Evolutionary conservation across 2,329 filamentous ascomycete species (phyloP).

Genomic region (Pyricularia grisea): DNA sequence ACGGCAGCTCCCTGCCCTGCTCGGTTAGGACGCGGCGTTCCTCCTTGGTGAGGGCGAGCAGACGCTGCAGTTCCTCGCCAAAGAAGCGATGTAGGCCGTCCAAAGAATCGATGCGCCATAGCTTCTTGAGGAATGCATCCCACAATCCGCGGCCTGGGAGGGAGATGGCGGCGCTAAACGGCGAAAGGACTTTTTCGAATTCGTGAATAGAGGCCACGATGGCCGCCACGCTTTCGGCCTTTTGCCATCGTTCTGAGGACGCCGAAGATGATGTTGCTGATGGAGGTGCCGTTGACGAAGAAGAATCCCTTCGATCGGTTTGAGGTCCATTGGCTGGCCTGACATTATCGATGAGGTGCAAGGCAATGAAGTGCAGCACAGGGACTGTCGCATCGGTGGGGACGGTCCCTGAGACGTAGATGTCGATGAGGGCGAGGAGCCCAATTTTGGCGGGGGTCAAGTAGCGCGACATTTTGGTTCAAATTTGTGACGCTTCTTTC

Average conservation of each 20-base stretch:
- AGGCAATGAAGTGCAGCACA: conserved; percentile 29
- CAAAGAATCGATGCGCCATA: conserved; percentile 79
- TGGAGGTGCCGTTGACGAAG: background rate
- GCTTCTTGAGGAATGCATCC: conserved; percentile 69
- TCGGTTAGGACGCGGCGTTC: conserved; percentile 48
- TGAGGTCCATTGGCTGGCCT: conserved; percentile 15
- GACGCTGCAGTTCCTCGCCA: conserved; percentile 36
- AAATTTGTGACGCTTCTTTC: background rate
- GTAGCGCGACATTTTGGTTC: conserved; percentile 44
- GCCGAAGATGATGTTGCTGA: background rate
- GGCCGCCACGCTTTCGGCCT: conserved; percentile 38
- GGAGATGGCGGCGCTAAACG: conserved; percentile 40
- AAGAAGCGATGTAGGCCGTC: conserved; percentile 76
- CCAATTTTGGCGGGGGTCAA: conserved; percentile 85
- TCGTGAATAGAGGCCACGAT: conserved; percentile 38
- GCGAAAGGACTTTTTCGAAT: conserved; percentile 48
- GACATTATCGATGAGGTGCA: conserved; percentile 37
- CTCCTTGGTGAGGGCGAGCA: conserved; percentile 54
- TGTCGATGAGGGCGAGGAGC: conserved; percentile 67
- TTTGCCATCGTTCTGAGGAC: conserved; percentile 30
- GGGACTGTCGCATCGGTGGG: conserved; percentile 29
- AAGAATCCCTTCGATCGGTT: conserved; percentile 5
- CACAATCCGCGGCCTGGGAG: conserved; percentile 75
- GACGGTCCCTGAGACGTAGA: conserved; percentile 63
- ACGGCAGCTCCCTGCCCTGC: conserved; percentile 36